Evolutionary conservation across 371 early-diverging fungal genomes (phyloP), one percentile per base, ranked within the genome.

Genomic region (Syncephalis plumigaleata): DNA sequence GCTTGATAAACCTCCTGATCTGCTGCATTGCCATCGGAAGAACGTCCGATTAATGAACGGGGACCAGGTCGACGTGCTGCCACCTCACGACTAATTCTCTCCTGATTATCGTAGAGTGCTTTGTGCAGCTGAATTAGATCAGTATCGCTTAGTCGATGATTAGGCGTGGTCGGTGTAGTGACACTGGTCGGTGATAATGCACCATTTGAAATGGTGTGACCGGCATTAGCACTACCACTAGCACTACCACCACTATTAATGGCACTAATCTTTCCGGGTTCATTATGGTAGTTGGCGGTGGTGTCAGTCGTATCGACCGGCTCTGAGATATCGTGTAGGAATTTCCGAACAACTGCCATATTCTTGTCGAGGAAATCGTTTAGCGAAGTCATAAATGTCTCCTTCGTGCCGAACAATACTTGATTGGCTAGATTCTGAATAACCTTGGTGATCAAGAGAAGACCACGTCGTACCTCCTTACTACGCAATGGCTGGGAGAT

Each of bases 371-470:
- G 58, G 55, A 91, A 88, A 21, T 72, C 75, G 56, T 91, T 95
- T 40, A 88, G 68, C 15, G 79, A 73, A 49, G 72, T 77, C 93
- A 93, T 93, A 56, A 74, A 91, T 0, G 79, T 67, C 64, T 93
- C 93, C 66, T 93, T 93, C 49, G 75, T 70, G 39, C 91, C 94
- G 64, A 95, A 95, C 23, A 84, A 62, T 3, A 93, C 89, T 52
- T 87, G 82, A 62, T 95, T 95, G 18, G 92, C 90, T 48, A 95
- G 57, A 53, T 91, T 94, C 55, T 92, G 92, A 46, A 94, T 89
- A 15, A 91, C 87, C 57, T 95, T 95, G 25, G 92, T 89, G 18
- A 81, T 80, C 40, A 94, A 67, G 44, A 94, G 58, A 44, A 91
- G 65, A 20, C 91, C 91, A 53, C 94, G 83, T 24, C 86, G 78